phyloP scores from a whole-genome alignment of 306 rosid species.

The Prunus mongolica region DNA sequence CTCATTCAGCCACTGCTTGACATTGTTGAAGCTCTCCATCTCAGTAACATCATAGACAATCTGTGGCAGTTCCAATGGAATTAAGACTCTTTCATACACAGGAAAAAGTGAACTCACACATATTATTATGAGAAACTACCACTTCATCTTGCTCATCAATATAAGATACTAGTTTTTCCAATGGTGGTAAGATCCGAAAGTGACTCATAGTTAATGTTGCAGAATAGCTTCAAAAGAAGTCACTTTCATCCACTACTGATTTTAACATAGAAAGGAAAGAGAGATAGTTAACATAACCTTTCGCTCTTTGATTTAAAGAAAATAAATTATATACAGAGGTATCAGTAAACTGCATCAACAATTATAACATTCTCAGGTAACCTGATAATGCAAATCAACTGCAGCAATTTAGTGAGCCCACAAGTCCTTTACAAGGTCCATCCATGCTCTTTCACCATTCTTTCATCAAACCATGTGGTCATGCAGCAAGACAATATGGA shows the following conservation, averaged over 20 bases:
- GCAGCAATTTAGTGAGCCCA: background rate
- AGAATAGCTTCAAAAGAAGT: background rate
- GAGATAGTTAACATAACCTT: background rate
- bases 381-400: background rate
- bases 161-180: background rate
- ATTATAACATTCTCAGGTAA: background rate
- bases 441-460: background rate
- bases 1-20: constrained; percentile 95
- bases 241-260: background rate
- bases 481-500: background rate
- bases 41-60: constrained; percentile 97
- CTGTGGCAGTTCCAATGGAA: constrained; percentile 46
- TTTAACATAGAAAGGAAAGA: background rate
- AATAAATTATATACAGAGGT: background rate
- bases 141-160: background rate
- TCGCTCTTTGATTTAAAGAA: background rate
- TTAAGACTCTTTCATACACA: constrained; percentile 1
- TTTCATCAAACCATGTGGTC: background rate
- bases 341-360: background rate
- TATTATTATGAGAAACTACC: background rate
- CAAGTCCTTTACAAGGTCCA: background rate
- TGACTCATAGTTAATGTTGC: background rate
- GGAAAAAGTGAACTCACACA: background rate
- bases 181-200: background rate
- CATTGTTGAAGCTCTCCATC: constrained; percentile 93